Evolutionary conservation across 257 asterid genomes (phyloP).

Genomic region (Capsicum pubescens): DNA sequence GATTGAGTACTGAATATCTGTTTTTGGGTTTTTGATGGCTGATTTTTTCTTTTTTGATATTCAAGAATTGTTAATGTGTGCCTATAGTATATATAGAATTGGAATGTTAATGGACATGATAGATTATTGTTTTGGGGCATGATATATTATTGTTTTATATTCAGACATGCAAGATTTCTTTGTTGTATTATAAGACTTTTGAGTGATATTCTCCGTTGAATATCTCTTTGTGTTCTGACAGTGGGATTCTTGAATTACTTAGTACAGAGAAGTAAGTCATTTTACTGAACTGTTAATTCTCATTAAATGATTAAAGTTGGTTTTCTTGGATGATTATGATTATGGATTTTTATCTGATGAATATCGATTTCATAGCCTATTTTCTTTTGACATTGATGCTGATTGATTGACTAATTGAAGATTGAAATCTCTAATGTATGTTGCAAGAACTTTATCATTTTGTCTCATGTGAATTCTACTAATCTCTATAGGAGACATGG

Average conservation of each 20-base stretch:
- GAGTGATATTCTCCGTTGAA: no score
- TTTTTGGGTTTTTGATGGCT: not conserved
- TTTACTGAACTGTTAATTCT: not conserved
- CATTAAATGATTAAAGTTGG: not conserved
- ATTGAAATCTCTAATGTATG: not conserved
- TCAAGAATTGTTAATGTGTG: not conserved
- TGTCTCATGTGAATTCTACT: conserved; percentile 2
- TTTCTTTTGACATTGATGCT: not conserved
- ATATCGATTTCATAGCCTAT: not conserved
- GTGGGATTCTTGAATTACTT: no score
- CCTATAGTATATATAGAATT: no score
- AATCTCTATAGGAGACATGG: conserved; percentile 29
- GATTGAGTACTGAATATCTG: not conserved
- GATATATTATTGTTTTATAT: not conserved
- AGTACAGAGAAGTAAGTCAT: no score
- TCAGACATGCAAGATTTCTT: no score
- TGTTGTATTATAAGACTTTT: no score
- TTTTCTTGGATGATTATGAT: not conserved
- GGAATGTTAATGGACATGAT: not conserved
- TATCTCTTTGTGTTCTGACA: no score
- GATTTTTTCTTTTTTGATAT: not conserved
- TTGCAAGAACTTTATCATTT: not conserved
- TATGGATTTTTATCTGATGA: not conserved
- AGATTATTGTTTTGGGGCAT: no score
- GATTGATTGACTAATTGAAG: not conserved